Evolutionary conservation across 306 rosid genomes (phyloP), one percentile per base, ranked within the genome.

Genomic region (Cicer yamashitae): DNA sequence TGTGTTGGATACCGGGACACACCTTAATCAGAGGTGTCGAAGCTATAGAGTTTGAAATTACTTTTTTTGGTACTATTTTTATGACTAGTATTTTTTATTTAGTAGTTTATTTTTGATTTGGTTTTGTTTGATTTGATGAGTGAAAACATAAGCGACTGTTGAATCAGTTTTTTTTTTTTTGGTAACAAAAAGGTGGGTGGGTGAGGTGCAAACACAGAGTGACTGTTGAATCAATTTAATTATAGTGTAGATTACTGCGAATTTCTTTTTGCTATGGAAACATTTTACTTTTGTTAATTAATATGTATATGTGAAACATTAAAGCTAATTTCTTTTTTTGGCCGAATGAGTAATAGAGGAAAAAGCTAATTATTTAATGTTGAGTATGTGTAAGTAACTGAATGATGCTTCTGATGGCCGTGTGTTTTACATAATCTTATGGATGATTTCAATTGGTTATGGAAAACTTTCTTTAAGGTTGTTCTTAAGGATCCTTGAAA

Each of bases 341-440:
- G 25, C 17, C 20, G 7, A 46, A 52, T 4, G 5, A 68, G 14
- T 34, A 10, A 11, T 8, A 1, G 8, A 44, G 11, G n/a, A 58
- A 38, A 30, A 47, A 39, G 4, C 1, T 0, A 11, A 46, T 59
- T 60, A 1, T 59, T 48, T 70, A 43, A 34, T 39, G 77, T 40
- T 64, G 56, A 66, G 51, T 25, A 38, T 38, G 45, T 53, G 15
- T 53, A 74, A 44, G 3, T 80, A 54, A 34, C 41, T 40, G 43
- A 70, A 52, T 61, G 50, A 51, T 14, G 74, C 74, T 79, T 72
- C 46, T 80, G 37, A 6, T 44, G 77, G 74, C 7, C 1, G 4
- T 73, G 25, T 80, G 73, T 73, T 38, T 72, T 60, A 5, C 66
- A 53, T 44, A 53, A 53, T 80, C 43, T 67, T 13, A 34, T 14